Percentiles rank a stretch among this genome's conserved stretches.
phyloP scores from a whole-genome alignment of 257 asterid species.

The Solanum corneliomulleri region DNA sequence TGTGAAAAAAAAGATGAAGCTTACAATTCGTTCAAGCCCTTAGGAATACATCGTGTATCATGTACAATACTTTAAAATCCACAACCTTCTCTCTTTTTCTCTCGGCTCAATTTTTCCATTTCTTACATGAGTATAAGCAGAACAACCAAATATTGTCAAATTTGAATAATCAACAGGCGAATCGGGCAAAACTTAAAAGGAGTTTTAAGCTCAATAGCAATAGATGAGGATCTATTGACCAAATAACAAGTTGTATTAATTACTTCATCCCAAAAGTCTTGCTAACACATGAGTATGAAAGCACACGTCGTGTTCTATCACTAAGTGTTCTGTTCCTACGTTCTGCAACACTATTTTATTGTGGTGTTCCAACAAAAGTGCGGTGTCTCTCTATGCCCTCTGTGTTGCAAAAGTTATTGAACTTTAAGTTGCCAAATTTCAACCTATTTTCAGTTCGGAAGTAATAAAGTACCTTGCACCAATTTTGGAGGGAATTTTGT shows the following conservation, averaged over 20 bases:
- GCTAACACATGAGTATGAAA: not conserved
- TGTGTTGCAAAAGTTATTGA: not conserved
- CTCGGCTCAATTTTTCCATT: not conserved
- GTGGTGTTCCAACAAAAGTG: not conserved
- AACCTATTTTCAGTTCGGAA: no score
- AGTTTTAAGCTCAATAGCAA: not conserved
- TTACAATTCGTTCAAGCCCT: not conserved
- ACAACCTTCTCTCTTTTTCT: not conserved
- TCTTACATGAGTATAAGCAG: not conserved
- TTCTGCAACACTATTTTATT: not conserved
- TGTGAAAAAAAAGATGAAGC: not conserved
- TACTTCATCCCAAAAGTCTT: not conserved
- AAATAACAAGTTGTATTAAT: no score
- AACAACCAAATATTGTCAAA: not conserved
- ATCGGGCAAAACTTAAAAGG: not conserved
- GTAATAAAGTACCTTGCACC: not conserved
- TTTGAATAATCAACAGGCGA: not conserved
- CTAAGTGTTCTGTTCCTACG: not conserved
- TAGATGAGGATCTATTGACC: not conserved
- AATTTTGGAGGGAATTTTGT: not conserved
- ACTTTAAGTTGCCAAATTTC: not conserved
- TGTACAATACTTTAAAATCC: not conserved
- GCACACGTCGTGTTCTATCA: not conserved
- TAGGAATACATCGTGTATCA: not conserved
- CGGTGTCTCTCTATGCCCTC: not conserved